Base-by-base conservation (phyloP, 257 asterid genomes). In the Solanum etuberosum region DNA sequence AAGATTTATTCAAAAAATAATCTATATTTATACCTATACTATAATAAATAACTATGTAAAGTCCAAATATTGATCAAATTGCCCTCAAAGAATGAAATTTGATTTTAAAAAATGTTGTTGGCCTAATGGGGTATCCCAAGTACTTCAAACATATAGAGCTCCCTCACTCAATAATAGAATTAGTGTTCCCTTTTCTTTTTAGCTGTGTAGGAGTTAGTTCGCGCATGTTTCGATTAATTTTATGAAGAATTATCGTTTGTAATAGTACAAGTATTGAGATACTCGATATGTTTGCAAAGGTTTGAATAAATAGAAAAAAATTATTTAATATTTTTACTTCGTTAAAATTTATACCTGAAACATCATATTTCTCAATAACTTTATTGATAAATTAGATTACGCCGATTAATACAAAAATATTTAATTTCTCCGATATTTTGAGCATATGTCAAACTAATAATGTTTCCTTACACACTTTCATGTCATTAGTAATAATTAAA, bases 321-420 rank as follows among this genome's bases (percentile, higher is more conserved):
- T 14, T 2, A 15, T 48, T 5, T 48, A 48, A 4, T 59, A 7
- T 59, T 59, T 4, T 59, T 59, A 3, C 27, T 21, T 23, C 13
- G 0, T 14, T 54, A 7, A 54, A 54, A 54, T 59, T 21, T 59
- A 21, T 4, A 8, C 1, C 3, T 8, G 11, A 57, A 59, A 59
- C 0, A 20, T 59, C 2, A 4, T 10, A 4, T 4, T 5, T 25
- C 2, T 65, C 20, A 25, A 25, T 65, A 25, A 25, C 0, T 61
- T 9, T 2, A 25, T 63, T n/a, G 5, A n/a, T 1, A 43, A 1
- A n/a, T 2, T 11, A n/a, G 4, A n/a, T 25, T 29, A 63, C 4
- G 2, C 0, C 0, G 2, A 11, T 6, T 1, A 63, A 25, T 2
- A 63, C 18, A 63, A n/a, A 63, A 9, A n/a, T 63, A 4, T 12